Conservation (phyloP, 345 rosid genomes). For the Theobroma cacao region DNA sequence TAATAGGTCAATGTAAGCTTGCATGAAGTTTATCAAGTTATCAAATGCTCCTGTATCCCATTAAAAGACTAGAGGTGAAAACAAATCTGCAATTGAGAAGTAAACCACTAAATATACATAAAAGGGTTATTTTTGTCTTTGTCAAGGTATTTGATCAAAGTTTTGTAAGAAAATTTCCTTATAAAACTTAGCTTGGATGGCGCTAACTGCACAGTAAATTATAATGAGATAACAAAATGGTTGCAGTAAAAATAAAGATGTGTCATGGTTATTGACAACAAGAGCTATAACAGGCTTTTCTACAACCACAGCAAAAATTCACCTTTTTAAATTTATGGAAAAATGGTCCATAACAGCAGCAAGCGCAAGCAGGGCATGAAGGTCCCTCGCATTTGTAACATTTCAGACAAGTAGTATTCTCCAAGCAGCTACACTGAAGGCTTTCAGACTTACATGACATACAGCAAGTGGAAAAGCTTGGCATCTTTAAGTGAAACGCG, state of each 20-base stretch:
- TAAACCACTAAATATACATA: neutral
- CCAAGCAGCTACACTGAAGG: neutral
- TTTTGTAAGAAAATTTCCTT: neutral
- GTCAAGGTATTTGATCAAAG: neutral
- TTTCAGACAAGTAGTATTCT: neutral
- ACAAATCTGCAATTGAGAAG: too few species aligned
- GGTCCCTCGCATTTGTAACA: neutral
- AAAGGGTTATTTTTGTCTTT: neutral
- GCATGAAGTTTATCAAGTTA: too few species aligned
- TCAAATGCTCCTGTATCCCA: neutral
- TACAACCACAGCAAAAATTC: neutral
- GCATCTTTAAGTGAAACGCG: neutral
- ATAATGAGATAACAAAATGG: neutral
- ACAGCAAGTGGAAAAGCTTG: neutral
- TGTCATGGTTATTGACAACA: neutral
- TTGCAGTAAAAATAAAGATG: neutral
- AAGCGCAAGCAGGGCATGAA: neutral
- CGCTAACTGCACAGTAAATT: neutral
- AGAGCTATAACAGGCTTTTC: neutral
- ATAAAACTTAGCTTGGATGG: neutral
- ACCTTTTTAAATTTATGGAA: neutral
- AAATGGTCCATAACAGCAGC: neutral
- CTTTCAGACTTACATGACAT: neutral
- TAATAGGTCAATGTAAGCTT: too few species aligned
- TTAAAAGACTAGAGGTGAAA: too few species aligned